Percentiles rank a stretch among this genome's conserved stretches.
Evolutionary conservation across 2,329 filamentous ascomycete genomes (phyloP).

Genomic region (Aspergillus sp.): DNA sequence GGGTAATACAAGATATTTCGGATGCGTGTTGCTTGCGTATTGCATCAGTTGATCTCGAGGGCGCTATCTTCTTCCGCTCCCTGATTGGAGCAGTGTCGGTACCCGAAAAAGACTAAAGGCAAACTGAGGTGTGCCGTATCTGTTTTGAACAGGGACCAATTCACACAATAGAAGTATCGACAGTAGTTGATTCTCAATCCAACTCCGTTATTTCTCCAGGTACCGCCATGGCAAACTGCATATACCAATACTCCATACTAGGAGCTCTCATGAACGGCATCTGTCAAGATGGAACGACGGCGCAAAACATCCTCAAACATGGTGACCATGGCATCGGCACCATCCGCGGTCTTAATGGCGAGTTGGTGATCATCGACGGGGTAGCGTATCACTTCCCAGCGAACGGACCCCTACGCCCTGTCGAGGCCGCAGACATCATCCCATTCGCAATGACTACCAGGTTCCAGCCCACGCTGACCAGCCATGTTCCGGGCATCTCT

Average conservation of each 20-base stretch:
- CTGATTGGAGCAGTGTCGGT: too few relatives aligned
- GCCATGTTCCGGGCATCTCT: not conserved
- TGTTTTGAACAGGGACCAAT: too few relatives aligned
- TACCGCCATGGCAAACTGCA: too few relatives aligned
- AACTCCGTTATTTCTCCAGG: too few relatives aligned
- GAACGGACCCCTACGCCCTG: not conserved
- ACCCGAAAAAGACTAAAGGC: too few relatives aligned
- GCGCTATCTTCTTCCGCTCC: too few relatives aligned
- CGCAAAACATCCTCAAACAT: constrained; percentile 37
- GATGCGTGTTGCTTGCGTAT: too few relatives aligned
- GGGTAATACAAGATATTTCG: too few relatives aligned
- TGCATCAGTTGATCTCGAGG: too few relatives aligned
- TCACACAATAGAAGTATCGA: too few relatives aligned
- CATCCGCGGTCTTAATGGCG: constrained; percentile 47
- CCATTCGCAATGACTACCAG: constrained; percentile 41
- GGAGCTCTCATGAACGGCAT: constrained; percentile 50
- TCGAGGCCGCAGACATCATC: constrained; percentile 40
- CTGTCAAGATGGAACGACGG: constrained; percentile 44
- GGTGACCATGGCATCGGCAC: constrained; percentile 51
- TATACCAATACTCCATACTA: constrained; percentile 46
- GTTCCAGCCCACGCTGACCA: constrained; percentile 31
- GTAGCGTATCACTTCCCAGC: constrained; percentile 43
- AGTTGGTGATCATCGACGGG: constrained; percentile 47
- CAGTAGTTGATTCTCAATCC: too few relatives aligned
- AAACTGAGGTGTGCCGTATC: too few relatives aligned